phyloP scores from a whole-genome alignment of 2,329 filamentous ascomycete genomes.

The Hypoxylon sp. region DNA sequence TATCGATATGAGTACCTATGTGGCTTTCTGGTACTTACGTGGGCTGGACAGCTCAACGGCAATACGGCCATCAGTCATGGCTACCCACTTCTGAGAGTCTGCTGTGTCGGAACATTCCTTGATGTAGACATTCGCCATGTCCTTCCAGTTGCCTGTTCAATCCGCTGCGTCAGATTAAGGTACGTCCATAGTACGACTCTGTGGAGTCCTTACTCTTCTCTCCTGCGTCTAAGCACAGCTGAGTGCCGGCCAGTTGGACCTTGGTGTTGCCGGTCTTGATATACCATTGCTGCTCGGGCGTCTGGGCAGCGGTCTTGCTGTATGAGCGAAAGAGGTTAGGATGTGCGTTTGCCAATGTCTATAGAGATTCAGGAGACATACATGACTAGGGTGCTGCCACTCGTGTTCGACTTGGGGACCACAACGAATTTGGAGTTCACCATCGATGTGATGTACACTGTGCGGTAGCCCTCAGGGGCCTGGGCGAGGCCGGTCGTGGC shows the following conservation, averaged over 20 bases:
- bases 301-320: constrained; percentile 55
- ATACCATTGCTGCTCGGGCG: constrained; percentile 60
- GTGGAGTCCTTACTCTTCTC: constrained; percentile 47
- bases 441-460: constrained; percentile 59
- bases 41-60: constrained; percentile 56
- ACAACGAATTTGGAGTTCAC: constrained; percentile 60
- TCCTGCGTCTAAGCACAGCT: constrained; percentile 60
- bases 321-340: constrained; percentile 22
- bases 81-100: constrained; percentile 57
- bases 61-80: constrained; percentile 59
- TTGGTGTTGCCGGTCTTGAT: constrained; percentile 55
- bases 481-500: constrained; percentile 56
- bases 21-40: constrained; percentile 49
- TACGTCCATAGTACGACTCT: constrained; percentile 10
- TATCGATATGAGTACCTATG: not conserved
- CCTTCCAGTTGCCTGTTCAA: constrained; percentile 57
- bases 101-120: constrained; percentile 55
- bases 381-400: constrained; percentile 57
- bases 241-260: constrained; percentile 58
- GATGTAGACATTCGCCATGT: constrained; percentile 58
- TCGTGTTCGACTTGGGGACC: constrained; percentile 53
- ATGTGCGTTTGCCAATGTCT: not conserved
- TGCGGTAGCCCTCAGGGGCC: constrained; percentile 57
- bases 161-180: not conserved
- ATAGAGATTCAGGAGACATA: constrained; percentile 43